Conservation (phyloP, 106 monocot species). For the Dioscorea zingiberensis region DNA sequence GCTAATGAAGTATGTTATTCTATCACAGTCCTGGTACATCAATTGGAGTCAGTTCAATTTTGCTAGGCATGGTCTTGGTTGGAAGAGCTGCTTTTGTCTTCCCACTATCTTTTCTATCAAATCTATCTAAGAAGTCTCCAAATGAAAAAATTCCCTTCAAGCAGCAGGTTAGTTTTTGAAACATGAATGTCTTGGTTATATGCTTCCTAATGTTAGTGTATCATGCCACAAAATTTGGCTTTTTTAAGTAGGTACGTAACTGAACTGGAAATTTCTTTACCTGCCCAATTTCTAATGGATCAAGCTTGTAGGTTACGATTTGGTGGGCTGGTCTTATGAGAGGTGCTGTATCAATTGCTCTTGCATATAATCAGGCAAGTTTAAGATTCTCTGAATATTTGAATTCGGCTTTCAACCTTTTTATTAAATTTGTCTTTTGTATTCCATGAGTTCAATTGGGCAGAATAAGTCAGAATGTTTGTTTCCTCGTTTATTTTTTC, state of each 20-base stretch:
- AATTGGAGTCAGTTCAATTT: constrained; percentile 74
- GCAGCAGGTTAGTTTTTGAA: constrained; percentile 56
- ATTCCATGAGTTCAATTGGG: too few species aligned
- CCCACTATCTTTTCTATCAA: constrained; percentile 92
- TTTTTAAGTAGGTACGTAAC: too few species aligned
- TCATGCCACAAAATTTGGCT: too few species aligned
- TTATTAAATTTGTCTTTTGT: too few species aligned
- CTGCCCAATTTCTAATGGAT: too few species aligned
- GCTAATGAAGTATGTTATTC: not conserved
- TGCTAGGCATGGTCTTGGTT: constrained; percentile 61
- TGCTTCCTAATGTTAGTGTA: not conserved
- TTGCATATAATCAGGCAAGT: constrained; percentile 96
- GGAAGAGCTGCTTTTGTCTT: constrained; percentile 98
- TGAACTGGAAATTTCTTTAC: too few species aligned
- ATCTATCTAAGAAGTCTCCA: constrained; percentile 55
- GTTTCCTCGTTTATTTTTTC: too few species aligned
- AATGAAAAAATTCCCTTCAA: constrained; percentile 58
- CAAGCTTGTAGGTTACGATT: constrained; percentile 57
- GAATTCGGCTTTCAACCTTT: not conserved
- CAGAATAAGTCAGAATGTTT: too few species aligned
- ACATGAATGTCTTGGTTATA: too few species aligned
- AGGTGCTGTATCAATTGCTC: constrained; percentile 98
- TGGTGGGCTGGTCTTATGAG: constrained; percentile 99
- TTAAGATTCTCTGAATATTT: not conserved
- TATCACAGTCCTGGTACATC: constrained; percentile 78